Conservation (phyloP, 2,329 filamentous ascomycete species). For the Hymenoscyphus albidus region DNA sequence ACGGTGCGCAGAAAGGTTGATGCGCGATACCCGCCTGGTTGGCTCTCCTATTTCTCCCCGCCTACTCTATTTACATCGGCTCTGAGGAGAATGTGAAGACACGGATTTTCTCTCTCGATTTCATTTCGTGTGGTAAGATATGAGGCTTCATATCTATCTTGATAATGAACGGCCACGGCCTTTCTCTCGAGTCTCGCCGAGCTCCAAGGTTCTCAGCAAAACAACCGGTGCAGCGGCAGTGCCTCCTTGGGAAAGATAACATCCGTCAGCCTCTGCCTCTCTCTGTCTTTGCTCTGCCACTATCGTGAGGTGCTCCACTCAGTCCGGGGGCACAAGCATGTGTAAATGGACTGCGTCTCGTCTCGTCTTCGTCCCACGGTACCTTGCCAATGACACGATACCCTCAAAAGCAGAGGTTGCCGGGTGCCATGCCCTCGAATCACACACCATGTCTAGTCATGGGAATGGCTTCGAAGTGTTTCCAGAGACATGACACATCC, state of each 20-base stretch:
- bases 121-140: too few relatives aligned
- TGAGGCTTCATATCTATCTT: too few relatives aligned
- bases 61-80: background rate
- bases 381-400: conserved; percentile 1
- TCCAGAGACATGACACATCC: background rate
- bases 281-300: background rate
- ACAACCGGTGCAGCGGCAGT: too few relatives aligned
- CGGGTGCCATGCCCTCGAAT: background rate
- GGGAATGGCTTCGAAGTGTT: background rate
- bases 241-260: too few relatives aligned
- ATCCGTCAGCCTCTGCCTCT: background rate
- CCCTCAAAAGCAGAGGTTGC: background rate
- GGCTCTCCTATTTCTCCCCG: conserved; percentile 1
- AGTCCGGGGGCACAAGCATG: background rate
- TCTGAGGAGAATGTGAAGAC: too few relatives aligned
- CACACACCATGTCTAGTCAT: background rate
- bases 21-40: background rate
- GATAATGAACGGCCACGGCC: too few relatives aligned
- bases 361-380: background rate
- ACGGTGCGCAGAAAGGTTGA: background rate
- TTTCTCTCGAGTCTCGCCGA: too few relatives aligned
- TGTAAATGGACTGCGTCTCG: background rate
- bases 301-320: background rate
- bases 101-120: background rate
- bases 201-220: too few relatives aligned